A percentile compares a stretch with the other conserved stretches of the same genome.
phyloP scores from a whole-genome alignment of 148 eudicot genomes.

The Camellia japonica region DNA sequence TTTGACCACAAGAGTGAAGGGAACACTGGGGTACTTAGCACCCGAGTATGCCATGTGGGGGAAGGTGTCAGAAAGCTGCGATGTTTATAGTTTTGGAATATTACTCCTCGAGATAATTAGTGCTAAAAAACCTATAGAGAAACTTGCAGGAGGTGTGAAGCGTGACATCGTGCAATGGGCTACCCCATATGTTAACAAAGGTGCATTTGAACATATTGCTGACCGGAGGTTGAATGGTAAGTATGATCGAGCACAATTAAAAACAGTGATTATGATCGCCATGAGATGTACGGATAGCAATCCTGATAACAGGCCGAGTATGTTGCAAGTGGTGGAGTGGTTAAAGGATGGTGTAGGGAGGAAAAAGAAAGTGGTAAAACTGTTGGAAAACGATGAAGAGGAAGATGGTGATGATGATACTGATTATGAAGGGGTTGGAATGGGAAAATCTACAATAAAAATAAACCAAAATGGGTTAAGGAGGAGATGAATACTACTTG shows the following conservation, averaged over 20 bases:
- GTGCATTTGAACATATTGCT: constrained; percentile 24
- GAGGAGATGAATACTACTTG: neutral
- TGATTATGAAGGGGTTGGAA: constrained; percentile 19
- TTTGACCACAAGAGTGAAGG: constrained; percentile 46
- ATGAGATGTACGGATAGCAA: constrained; percentile 31
- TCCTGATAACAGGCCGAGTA: constrained; percentile 43
- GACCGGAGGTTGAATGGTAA: constrained; percentile 40
- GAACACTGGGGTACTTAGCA: constrained; percentile 47
- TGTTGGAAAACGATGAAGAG: neutral
- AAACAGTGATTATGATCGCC: constrained; percentile 20
- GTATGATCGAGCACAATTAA: constrained; percentile 28
- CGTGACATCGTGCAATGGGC: constrained; percentile 43
- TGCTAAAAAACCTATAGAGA: constrained; percentile 40
- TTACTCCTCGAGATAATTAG: constrained; percentile 40
- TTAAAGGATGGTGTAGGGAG: constrained; percentile 21
- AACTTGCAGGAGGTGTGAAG: constrained; percentile 31
- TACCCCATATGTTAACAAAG: constrained; percentile 24
- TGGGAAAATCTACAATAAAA: neutral
- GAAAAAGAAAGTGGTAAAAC: constrained; percentile 20
- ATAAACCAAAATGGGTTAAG: constrained; percentile 7
- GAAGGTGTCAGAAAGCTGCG: constrained; percentile 45
- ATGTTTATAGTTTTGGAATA: constrained; percentile 49
- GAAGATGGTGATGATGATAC: neutral
- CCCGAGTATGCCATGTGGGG: constrained; percentile 61
- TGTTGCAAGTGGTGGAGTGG: constrained; percentile 44